These are phyloP conservation scores for Carpinus fangiana DNA, from an alignment of 306 rosid genomes.

Conservation along the genomic window DNA sequence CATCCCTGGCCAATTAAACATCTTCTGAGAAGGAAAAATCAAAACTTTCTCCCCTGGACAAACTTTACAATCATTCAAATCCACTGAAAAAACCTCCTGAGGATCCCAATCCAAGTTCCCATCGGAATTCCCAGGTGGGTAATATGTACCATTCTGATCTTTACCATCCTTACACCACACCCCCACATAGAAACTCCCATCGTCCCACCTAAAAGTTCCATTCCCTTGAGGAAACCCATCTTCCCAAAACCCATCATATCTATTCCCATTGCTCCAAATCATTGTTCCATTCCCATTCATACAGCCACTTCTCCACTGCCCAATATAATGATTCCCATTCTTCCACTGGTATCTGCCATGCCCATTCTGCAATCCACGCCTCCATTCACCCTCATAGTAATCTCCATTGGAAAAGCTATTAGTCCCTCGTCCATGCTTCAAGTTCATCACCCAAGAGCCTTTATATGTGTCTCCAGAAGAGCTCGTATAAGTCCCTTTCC, in stretches of 20 bases:
- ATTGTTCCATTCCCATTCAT: constrained; percentile 71
- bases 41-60: constrained; percentile 54
- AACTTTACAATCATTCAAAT: constrained; percentile 49
- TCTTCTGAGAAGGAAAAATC: constrained; percentile 78
- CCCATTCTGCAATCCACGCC: constrained; percentile 71
- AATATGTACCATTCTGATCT: constrained; percentile 65
- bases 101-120: constrained; percentile 62
- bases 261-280: constrained; percentile 71
- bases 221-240: constrained; percentile 75
- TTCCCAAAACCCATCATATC: constrained; percentile 89
- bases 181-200: constrained; percentile 76
- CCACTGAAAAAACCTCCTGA: constrained; percentile 43
- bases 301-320: constrained; percentile 74
- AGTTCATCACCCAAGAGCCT: constrained; percentile 81
- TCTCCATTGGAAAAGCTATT: constrained; percentile 78
- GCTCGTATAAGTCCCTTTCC: constrained; percentile 75
- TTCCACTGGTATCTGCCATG: constrained; percentile 88
- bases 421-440: constrained; percentile 72
- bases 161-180: constrained; percentile 65
- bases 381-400: constrained; percentile 91
- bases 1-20: constrained; percentile 35
- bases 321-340: constrained; percentile 69
- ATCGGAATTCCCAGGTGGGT: constrained; percentile 43
- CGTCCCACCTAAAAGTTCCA: constrained; percentile 69
- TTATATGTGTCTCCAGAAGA: constrained; percentile 68